Conservation (phyloP, 495 filamentous ascomycete species). For the Entonaema liquescens region DNA sequence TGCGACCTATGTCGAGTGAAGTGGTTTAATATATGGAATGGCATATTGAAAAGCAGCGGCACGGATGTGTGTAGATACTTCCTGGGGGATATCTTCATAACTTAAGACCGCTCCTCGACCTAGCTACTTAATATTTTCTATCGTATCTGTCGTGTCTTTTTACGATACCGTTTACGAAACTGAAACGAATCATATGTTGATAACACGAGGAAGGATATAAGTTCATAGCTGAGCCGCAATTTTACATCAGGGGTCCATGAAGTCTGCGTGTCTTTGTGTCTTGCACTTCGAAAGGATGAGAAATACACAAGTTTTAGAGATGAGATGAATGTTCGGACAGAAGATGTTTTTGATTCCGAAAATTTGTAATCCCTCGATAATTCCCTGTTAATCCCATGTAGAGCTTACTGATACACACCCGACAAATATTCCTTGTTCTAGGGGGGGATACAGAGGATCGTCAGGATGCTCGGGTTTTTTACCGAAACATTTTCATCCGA, state of each 20-base stretch:
- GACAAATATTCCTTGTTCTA: slow-evolving; percentile 13
- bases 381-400: slow-evolving; percentile 6
- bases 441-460: slow-evolving; percentile 13
- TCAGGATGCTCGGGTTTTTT: slow-evolving; percentile 12
- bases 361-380: slow-evolving; percentile 22
- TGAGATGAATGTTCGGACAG: slow-evolving; percentile 6
- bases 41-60: background rate
- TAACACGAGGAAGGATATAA: background rate
- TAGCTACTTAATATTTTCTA: background rate
- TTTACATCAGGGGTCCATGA: background rate
- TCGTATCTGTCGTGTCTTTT: background rate
- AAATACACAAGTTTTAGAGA: background rate
- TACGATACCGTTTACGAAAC: background rate
- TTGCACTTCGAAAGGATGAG: background rate
- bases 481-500: slow-evolving; percentile 16
- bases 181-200: slow-evolving; percentile 15
- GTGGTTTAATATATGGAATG: background rate
- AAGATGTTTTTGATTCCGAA: slow-evolving; percentile 2
- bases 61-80: background rate
- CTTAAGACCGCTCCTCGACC: background rate
- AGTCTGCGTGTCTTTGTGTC: background rate
- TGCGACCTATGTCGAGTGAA: background rate
- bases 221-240: slow-evolving; percentile 30
- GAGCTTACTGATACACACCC: slow-evolving; percentile 32
- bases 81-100: background rate